Conservation (phyloP, 225 moss, liverwort and hornwort genomes). For the Ulota crispa region DNA sequence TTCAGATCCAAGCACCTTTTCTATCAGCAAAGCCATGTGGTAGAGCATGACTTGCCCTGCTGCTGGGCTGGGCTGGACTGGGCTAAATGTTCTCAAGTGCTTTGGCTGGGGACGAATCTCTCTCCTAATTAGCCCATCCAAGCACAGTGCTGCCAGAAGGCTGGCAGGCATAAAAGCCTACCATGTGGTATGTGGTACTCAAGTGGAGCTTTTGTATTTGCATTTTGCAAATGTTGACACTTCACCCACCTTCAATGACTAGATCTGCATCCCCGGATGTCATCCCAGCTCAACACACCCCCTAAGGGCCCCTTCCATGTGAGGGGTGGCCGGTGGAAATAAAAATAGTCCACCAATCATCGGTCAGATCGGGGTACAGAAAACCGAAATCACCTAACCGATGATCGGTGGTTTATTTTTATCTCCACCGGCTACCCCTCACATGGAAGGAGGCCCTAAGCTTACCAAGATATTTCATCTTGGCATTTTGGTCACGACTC, state of each 20-base stretch:
- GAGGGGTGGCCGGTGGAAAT: too few species aligned
- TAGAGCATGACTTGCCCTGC: not conserved
- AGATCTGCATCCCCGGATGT: not conserved
- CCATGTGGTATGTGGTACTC: not conserved
- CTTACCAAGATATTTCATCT: not conserved
- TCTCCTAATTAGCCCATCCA: too few species aligned
- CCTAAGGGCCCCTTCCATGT: too few species aligned
- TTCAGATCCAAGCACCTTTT: not conserved
- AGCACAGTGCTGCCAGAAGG: not conserved
- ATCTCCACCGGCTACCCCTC: too few species aligned
- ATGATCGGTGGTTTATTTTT: too few species aligned
- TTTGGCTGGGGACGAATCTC: not conserved
- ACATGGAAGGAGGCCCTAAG: too few species aligned
- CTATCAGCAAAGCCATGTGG: slow-evolving; percentile 24
- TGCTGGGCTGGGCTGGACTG: too few species aligned
- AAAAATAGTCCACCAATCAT: too few species aligned
- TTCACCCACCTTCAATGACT: not conserved
- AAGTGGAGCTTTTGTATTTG: not conserved
- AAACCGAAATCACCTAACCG: too few species aligned
- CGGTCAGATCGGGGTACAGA: too few species aligned
- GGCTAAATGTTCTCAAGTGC: not conserved
- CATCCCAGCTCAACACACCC: not conserved
- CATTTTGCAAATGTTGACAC: not conserved
- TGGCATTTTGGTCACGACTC: not conserved
- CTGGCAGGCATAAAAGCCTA: slow-evolving; percentile 10